Base-by-base conservation (phyloP, 2,329 filamentous ascomycete species). In the Verticillium zaregamsianum region DNA sequence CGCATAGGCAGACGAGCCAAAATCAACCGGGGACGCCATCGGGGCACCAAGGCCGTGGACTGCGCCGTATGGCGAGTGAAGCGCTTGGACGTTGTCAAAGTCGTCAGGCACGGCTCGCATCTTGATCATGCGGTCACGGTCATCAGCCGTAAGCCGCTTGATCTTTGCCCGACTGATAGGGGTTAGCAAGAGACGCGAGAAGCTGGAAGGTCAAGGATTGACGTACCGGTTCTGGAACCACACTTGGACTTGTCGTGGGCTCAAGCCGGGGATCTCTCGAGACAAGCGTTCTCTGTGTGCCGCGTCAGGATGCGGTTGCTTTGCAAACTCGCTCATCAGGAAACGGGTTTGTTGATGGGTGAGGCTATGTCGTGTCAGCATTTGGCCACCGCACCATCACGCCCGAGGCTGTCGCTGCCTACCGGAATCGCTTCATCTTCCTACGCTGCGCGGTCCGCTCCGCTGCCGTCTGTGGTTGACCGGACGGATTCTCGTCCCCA, bases 271-370 rank as follows among this genome's bases (percentile, higher is more conserved):
- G 55, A 98, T 97, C 73, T 97, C 92, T 65, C 90, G 83, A 4
- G 93, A 94, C 40, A 98, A 81, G 56, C 92, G 85, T 73, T 97
- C 93, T 65, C 93, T 85, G 74, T 97, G 93, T 56, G 91, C 91
- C 49, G 93, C 93, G 77, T 98, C 93, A 8, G 93, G 93, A 73
- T 97, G 93, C 28, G 93, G 92, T 73, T 98, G 93, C 69, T 95
- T 93, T 62, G 93, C 91, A 71, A 97, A 98, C 74, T 98, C 93
- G 76, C 92, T 97, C 92, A 97, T 96, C 61, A 98, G 80, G 70
- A 96, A 98, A 15, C 94, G 89, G n/a, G 94, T 97, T 81, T 98
- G 94, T 69, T 95, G 94, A 75, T 97, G 93, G 1, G 93, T 97
- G 66, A 98, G 87, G 67, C 93, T 96, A 69, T 39, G 33, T 57